Conservation (phyloP, 116 monocot species). For the Phalaenopsis hybrid region DNA sequence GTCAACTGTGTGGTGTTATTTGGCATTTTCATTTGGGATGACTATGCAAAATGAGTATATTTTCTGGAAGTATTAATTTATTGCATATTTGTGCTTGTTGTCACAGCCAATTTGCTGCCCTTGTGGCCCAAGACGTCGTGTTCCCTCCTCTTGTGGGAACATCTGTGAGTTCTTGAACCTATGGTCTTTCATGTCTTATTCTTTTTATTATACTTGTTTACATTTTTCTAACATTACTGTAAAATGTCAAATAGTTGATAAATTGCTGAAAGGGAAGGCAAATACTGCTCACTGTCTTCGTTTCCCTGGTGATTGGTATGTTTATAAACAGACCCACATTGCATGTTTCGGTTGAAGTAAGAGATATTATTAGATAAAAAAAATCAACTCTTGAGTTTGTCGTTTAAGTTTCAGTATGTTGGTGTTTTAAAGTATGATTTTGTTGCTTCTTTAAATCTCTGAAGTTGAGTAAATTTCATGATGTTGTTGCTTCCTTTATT, state of each 20-base stretch:
- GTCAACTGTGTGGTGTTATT: background rate
- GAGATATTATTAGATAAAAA: too few species aligned
- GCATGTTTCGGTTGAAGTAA: background rate
- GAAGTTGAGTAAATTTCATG: background rate
- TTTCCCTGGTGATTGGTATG: conserved; percentile 99
- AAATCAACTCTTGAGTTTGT: background rate
- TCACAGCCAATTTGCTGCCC: conserved; percentile 83
- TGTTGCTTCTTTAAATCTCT: background rate
- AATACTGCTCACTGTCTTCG: conserved; percentile 98
- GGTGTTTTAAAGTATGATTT: background rate
- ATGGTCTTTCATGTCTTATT: background rate
- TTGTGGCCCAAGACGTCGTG: conserved; percentile 74
- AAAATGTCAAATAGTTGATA: conserved; percentile 52
- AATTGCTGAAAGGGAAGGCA: conserved; percentile 85
- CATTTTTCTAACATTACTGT: background rate
- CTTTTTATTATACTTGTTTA: background rate
- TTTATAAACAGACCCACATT: background rate
- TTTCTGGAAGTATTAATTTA: background rate
- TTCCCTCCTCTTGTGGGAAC: conserved; percentile 92
- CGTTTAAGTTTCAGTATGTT: background rate
- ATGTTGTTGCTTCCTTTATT: background rate
- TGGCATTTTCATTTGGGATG: too few species aligned
- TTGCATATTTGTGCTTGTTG: background rate
- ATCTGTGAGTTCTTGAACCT: conserved; percentile 53
- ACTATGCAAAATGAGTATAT: background rate